Conservation (phyloP, 352 stramenopile genomes). For the Globisporangium paroecandrum region DNA sequence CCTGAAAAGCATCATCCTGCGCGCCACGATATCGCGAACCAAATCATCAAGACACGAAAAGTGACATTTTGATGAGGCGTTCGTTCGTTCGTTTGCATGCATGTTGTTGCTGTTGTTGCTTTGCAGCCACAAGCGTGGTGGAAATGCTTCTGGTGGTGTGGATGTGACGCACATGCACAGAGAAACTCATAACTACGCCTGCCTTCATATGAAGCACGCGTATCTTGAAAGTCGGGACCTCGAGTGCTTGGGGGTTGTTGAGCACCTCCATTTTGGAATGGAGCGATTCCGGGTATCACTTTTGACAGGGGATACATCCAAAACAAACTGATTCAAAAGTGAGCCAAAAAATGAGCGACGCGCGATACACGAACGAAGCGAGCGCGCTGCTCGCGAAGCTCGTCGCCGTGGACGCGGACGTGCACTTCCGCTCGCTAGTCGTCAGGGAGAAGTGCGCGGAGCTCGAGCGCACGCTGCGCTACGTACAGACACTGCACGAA, state of each 20-base stretch:
- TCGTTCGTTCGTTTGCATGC: too few relatives aligned
- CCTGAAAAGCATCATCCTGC: neutral
- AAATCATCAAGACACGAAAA: constrained; percentile 2
- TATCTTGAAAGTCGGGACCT: neutral
- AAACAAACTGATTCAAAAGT: neutral
- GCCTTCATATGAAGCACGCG: neutral
- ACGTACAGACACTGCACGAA: constrained; percentile 11
- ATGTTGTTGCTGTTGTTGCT: neutral
- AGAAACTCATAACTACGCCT: too few relatives aligned
- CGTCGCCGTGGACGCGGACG: constrained; percentile 28
- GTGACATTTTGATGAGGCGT: constrained; percentile 4
- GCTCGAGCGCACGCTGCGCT: constrained; percentile 28
- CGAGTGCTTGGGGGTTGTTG: neutral
- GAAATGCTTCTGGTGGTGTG: too few relatives aligned
- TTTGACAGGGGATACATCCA: neutral
- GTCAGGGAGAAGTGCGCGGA: constrained; percentile 37
- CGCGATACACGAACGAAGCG: neutral
- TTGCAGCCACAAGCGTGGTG: too few relatives aligned
- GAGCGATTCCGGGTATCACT: neutral
- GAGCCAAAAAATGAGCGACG: constrained; percentile 6
- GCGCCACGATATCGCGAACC: neutral
- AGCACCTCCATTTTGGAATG: neutral
- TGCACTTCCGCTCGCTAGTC: constrained; percentile 27
- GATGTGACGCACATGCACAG: too few relatives aligned
- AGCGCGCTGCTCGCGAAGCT: constrained; percentile 16